These are phyloP conservation scores for Lasiodiplodia theobromae DNA, from an alignment of 2,329 filamentous ascomycete genomes.

Conservation along the genomic window DNA sequence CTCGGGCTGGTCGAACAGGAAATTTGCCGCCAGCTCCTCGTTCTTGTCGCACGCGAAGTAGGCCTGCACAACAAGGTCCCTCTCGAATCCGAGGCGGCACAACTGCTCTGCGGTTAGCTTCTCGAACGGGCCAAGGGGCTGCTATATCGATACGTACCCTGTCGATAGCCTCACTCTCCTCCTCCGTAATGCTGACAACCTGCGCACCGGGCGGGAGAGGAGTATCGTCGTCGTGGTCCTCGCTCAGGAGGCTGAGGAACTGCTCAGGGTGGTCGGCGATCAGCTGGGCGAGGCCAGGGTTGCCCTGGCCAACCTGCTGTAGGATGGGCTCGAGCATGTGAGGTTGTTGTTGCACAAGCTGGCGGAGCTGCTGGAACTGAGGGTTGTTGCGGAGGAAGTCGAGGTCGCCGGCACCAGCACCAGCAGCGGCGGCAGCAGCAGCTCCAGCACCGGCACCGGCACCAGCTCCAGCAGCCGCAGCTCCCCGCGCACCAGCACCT, in stretches of 20 bases:
- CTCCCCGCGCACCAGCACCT: slow-evolving; percentile 54
- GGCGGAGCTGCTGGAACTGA: slow-evolving; percentile 96
- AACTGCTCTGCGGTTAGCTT: slow-evolving; percentile 62
- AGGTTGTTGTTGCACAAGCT: slow-evolving; percentile 96
- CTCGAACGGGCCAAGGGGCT: too few relatives aligned
- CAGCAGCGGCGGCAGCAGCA: slow-evolving; percentile 54
- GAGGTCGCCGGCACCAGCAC: slow-evolving; percentile 72
- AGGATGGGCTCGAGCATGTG: slow-evolving; percentile 98
- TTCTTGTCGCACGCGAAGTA: slow-evolving; percentile 99
- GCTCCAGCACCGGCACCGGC: slow-evolving; percentile 55
- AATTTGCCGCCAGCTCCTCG: slow-evolving; percentile 97
- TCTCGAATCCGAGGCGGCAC: slow-evolving; percentile 90
- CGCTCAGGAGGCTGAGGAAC: slow-evolving; percentile 87
- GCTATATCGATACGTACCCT: slow-evolving; percentile 65
- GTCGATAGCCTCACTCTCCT: slow-evolving; percentile 97
- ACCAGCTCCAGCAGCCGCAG: slow-evolving; percentile 58
- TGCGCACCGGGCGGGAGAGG: slow-evolving; percentile 87
- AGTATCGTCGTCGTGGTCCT: slow-evolving; percentile 84
- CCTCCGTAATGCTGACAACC: slow-evolving; percentile 89
- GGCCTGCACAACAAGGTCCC: slow-evolving; percentile 93
- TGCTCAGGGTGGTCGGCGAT: slow-evolving; percentile 93
- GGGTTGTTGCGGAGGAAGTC: slow-evolving; percentile 95
- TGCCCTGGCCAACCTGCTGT: slow-evolving; percentile 92
- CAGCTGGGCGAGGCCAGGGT: slow-evolving; percentile 90
- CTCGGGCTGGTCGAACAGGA: slow-evolving; percentile 95